Conservation (phyloP, 192 early-diverging fungal species). For the Backusella tuberculispora region DNA sequence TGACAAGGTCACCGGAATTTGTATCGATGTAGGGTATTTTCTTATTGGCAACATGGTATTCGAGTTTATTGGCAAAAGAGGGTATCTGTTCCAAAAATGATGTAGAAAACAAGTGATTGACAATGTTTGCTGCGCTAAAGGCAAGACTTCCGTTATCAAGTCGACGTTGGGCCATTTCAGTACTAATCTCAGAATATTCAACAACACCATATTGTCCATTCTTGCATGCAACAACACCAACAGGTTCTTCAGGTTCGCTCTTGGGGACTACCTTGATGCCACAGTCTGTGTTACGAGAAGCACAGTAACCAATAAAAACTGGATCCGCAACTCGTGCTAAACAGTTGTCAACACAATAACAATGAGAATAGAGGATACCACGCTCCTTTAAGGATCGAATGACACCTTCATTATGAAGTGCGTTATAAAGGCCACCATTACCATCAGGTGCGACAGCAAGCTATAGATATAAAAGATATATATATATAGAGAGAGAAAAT, state of each 20-base stretch:
- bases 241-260: constrained; percentile 76
- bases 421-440: constrained; percentile 89
- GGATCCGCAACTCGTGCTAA: constrained; percentile 91
- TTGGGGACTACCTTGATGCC: constrained; percentile 91
- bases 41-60: constrained; percentile 91
- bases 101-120: constrained; percentile 91
- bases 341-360: constrained; percentile 95
- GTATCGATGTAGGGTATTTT: constrained; percentile 87
- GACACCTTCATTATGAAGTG: constrained; percentile 77
- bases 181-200: constrained; percentile 93
- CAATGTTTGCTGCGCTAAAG: constrained; percentile 89
- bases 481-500: not conserved
- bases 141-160: constrained; percentile 56
- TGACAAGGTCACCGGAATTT: constrained; percentile 61
- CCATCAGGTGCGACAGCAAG: constrained; percentile 75
- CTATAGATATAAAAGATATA: not conserved
- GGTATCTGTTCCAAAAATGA: constrained; percentile 79
- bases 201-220: constrained; percentile 78
- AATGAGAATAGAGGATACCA: constrained; percentile 82
- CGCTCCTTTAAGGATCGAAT: constrained; percentile 71
- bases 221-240: constrained; percentile 87
- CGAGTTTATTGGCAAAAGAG: constrained; percentile 66
- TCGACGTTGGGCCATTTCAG: constrained; percentile 62
- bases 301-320: constrained; percentile 84
- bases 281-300: constrained; percentile 76